Evolutionary conservation across 2,329 filamentous ascomycete species (phyloP).

Genomic region (Fusarium denticulatum): DNA sequence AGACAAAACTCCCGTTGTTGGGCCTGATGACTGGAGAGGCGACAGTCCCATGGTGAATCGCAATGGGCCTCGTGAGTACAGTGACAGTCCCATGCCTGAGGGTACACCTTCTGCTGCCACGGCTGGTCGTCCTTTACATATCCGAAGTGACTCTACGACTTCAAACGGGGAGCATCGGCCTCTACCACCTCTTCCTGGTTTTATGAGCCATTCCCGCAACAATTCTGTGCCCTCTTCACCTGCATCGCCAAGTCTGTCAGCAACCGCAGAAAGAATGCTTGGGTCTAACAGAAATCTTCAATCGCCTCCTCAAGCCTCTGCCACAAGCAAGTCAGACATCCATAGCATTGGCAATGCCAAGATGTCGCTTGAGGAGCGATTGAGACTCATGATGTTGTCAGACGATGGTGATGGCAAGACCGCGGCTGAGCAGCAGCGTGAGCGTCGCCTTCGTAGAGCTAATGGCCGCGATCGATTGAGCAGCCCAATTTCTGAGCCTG

Average conservation of each 20-base stretch:
- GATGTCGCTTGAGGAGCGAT: conserved; percentile 86
- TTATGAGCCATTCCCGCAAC: conserved; percentile 50
- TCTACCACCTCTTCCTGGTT: conserved; percentile 83
- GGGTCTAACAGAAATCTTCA: conserved; percentile 75
- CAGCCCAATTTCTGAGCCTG: conserved; percentile 56
- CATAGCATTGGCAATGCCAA: conserved; percentile 77
- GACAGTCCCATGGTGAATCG: conserved; percentile 61
- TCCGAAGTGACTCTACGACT: conserved; percentile 76
- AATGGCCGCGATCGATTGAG: conserved; percentile 60
- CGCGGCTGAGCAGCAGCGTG: conserved; percentile 72
- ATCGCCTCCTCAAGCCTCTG: conserved; percentile 72
- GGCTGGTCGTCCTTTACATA: conserved; percentile 64
- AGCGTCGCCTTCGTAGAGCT: conserved; percentile 74
- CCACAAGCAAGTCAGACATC: conserved; percentile 79
- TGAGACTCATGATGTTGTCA: conserved; percentile 89
- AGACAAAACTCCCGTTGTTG: conserved; percentile 97
- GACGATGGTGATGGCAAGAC: conserved; percentile 68
- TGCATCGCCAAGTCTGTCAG: conserved; percentile 71
- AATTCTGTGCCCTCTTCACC: conserved; percentile 58
- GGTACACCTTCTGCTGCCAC: conserved; percentile 53
- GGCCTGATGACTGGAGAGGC: conserved; percentile 95
- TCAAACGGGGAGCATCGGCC: conserved; percentile 86
- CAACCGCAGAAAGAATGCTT: conserved; percentile 77
- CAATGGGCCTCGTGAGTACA: conserved; percentile 58
- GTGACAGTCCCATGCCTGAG: conserved; percentile 74